Evolutionary conservation across 768 basidiomycete genomes (phyloP).

Genomic region (Boletus vermiculosoides): DNA sequence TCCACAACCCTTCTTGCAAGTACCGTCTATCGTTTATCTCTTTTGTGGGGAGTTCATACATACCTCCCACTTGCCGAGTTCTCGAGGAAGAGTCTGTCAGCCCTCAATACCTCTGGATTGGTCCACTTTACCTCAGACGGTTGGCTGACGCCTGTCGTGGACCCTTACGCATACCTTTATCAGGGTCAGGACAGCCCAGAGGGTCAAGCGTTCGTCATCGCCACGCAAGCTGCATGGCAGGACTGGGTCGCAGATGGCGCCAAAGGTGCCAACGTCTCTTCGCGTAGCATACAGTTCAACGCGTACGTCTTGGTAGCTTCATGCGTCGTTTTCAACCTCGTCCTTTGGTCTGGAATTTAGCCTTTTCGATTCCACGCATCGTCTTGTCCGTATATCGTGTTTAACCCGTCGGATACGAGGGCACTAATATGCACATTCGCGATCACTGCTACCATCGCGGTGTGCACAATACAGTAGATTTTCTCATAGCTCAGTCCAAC

Average conservation of each 20-base stretch:
- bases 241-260: constrained; percentile 68
- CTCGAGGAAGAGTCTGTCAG: constrained; percentile 42
- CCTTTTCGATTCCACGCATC: too few species aligned
- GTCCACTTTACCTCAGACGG: constrained; percentile 56
- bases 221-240: constrained; percentile 70
- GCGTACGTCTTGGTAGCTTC: background rate
- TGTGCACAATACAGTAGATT: too few species aligned
- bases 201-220: constrained; percentile 74
- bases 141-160: constrained; percentile 72
- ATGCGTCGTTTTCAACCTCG: background rate
- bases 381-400: background rate
- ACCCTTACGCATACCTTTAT: constrained; percentile 55
- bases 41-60: constrained; percentile 47
- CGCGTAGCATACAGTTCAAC: background rate
- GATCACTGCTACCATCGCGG: too few species aligned
- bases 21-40: constrained; percentile 71
- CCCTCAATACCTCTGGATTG: constrained; percentile 24
- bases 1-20: constrained; percentile 74
- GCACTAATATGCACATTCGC: too few species aligned
- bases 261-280: constrained; percentile 44
- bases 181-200: constrained; percentile 65
- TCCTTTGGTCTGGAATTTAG: background rate
- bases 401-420: too few species aligned
- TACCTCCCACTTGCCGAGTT: constrained; percentile 59
- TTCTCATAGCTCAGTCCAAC: too few species aligned